Conservation (phyloP, 164 flowering plant genomes). For the Stephania yunnanensis region DNA sequence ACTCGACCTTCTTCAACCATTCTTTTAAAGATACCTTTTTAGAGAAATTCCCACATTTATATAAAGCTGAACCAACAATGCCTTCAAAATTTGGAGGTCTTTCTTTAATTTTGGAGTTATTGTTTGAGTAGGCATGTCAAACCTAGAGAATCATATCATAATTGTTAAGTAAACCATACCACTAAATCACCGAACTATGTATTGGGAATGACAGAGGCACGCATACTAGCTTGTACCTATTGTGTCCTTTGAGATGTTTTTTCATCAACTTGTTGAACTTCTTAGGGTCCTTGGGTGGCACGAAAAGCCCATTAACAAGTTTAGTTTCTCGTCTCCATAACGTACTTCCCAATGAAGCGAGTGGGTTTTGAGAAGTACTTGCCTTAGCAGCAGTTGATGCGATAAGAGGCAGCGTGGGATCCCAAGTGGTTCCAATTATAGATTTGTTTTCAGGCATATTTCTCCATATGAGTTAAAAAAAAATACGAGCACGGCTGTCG, state of each 20-base stretch:
- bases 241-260: slow-evolving; percentile 74
- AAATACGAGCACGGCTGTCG: no score
- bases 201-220: not conserved
- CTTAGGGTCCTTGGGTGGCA: slow-evolving; percentile 70
- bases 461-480: not conserved
- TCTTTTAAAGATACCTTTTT: no score
- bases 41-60: no score
- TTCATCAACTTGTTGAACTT: slow-evolving; percentile 57
- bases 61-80: slow-evolving; percentile 9
- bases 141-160: slow-evolving; percentile 44
- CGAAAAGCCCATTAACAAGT: slow-evolving; percentile 75
- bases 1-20: no score
- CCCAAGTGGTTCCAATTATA: slow-evolving; percentile 55
- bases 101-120: slow-evolving; percentile 78
- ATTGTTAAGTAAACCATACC: not conserved
- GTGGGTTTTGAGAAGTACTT: slow-evolving; percentile 12
- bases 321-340: slow-evolving; percentile 42
- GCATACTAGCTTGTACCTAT: slow-evolving; percentile 56
- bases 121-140: slow-evolving; percentile 88
- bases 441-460: slow-evolving; percentile 37
- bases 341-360: slow-evolving; percentile 8
- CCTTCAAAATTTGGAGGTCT: slow-evolving; percentile 83
- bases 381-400: slow-evolving; percentile 13
- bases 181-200: not conserved
- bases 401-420: slow-evolving; percentile 44